Evolutionary conservation across 1,284 basidiomycete species (phyloP), one percentile per base, ranked within the genome.

Genomic region (Marasmius tenuissimus): DNA sequence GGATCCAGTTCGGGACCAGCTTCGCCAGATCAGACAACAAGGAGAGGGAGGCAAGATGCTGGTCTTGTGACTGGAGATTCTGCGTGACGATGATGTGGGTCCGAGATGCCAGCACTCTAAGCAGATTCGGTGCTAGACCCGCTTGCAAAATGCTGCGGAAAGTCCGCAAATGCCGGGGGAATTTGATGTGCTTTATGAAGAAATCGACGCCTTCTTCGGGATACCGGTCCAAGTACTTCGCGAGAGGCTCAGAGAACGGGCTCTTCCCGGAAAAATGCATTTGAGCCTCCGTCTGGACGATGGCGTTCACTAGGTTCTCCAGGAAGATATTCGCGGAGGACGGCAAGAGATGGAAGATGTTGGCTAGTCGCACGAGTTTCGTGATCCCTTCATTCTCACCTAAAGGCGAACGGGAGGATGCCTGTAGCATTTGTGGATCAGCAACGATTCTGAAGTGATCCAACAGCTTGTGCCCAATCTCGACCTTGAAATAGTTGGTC

Each of bases 401-500:
- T 20, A 96, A 78, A 0, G 95, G 92, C 5, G 91, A 81, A 61
- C 87, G 85, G 0, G 94, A 89, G 0, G 94, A 89, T 53, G 86
- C 86, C 62, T 85, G 84, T n/a, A 97, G 81, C 81, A 93, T 89
- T 68, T 92, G 89, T 42, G 89, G 87, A 69, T 94, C 92, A 37
- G 96, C 93, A 18, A 98, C 89, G 39, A 91, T 88, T 56, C 91
- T 88, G 79, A 97, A 97, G 75, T 99, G 97, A 70, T 98, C 96
- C 16, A 99, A 82, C 8, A 99, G 85, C 78, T 99, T 99, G 75
- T 94, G 89, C 9, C 97, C 98, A 67, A 99, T 99, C 78, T 99
- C 97, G 49, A 99, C 97, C 75, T 99, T 99, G 89, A 99, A 99
- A 78, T 99, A 99, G 73, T 97, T 98, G 53, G 96, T 98, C 60